A percentile compares a stretch with the other conserved stretches of the same genome.
Conservation (phyloP, 768 basidiomycete genomes). For the Hydnomerulius pinastri region DNA sequence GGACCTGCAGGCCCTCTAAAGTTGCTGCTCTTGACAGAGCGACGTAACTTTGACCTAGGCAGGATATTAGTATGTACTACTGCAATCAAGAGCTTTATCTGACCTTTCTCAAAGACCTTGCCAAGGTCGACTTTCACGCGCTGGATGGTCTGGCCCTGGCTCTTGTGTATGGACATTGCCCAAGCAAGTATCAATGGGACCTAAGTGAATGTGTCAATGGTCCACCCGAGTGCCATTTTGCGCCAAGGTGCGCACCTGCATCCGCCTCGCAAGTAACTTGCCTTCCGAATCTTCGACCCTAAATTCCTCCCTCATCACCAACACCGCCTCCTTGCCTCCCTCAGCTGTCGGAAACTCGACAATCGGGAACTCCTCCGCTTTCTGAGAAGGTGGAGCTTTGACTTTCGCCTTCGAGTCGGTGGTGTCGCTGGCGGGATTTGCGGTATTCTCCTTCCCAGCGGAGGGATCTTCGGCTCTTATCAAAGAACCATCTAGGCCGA, state of each 20-base stretch:
- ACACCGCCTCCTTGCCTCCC: conserved; percentile 45
- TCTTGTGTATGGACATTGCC: conserved; percentile 88
- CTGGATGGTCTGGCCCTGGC: conserved; percentile 87
- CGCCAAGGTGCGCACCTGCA: conserved; percentile 35
- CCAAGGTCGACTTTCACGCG: conserved; percentile 79
- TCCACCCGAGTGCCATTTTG: not conserved
- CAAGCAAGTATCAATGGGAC: conserved; percentile 74
- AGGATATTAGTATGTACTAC: not conserved
- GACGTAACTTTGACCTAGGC: conserved; percentile 48
- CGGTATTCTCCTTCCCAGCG: conserved; percentile 37
- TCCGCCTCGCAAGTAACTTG: conserved; percentile 46
- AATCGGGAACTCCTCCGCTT: conserved; percentile 44
- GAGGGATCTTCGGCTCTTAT: conserved; percentile 4
- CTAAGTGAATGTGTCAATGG: conserved; percentile 25
- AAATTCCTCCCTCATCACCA: conserved; percentile 55
- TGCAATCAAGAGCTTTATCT: conserved; percentile 25
- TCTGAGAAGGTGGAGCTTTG: conserved; percentile 33
- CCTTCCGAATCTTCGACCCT: conserved; percentile 55
- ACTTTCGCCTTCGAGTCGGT: conserved; percentile 23
- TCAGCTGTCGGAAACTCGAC: conserved; percentile 47
- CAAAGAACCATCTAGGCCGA: conserved; percentile 31
- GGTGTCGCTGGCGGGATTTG: conserved; percentile 3
- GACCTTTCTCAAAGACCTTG: conserved; percentile 78
- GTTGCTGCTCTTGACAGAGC: conserved; percentile 54
- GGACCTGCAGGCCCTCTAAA: conserved; percentile 54